These are phyloP conservation scores for Phialophora tarda DNA, from an alignment of 2,329 filamentous ascomycete species.

Conservation along the genomic window DNA sequence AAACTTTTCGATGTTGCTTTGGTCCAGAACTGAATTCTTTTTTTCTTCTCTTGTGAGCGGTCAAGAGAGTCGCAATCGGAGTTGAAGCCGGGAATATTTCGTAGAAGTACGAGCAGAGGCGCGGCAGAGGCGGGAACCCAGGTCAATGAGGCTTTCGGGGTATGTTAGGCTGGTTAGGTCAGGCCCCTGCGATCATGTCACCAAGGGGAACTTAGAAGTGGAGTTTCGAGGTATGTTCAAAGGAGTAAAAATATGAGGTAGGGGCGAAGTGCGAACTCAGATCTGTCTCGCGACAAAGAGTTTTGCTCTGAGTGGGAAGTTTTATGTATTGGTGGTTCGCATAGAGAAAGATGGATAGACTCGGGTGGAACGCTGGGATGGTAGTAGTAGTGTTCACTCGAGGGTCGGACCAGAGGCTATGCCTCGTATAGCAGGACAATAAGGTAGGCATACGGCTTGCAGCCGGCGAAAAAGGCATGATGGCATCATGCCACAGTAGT, in stretches of 20 bases:
- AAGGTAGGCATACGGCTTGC: neutral
- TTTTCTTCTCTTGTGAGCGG: constrained; percentile 2
- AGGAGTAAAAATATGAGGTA: constrained; percentile 19
- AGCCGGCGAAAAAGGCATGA: constrained; percentile 13
- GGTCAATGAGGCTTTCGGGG: constrained; percentile 3
- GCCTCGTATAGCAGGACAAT: constrained; percentile 12
- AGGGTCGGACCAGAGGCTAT: constrained; percentile 3
- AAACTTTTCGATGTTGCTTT: neutral
- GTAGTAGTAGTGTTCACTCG: constrained; percentile 3
- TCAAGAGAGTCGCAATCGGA: constrained; percentile 7
- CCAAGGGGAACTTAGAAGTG: neutral
- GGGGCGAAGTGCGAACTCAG: neutral
- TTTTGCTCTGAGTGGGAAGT: constrained; percentile 11
- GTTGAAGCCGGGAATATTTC: constrained; percentile 1
- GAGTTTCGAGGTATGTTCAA: constrained; percentile 12
- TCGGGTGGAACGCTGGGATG: constrained; percentile 10
- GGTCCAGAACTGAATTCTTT: constrained; percentile 6
- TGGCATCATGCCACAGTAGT: constrained; percentile 22
- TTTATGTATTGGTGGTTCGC: constrained; percentile 10
- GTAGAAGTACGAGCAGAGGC: constrained; percentile 1
- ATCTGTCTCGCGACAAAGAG: neutral
- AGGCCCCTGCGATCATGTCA: constrained; percentile 6
- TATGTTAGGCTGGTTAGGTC: neutral
- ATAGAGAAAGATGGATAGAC: constrained; percentile 19
- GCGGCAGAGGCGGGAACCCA: neutral